A percentile compares a stretch with the other conserved stretches of the same genome.
Conservation (phyloP, 2,329 filamentous ascomycete species). For the Fusarium sp. region DNA sequence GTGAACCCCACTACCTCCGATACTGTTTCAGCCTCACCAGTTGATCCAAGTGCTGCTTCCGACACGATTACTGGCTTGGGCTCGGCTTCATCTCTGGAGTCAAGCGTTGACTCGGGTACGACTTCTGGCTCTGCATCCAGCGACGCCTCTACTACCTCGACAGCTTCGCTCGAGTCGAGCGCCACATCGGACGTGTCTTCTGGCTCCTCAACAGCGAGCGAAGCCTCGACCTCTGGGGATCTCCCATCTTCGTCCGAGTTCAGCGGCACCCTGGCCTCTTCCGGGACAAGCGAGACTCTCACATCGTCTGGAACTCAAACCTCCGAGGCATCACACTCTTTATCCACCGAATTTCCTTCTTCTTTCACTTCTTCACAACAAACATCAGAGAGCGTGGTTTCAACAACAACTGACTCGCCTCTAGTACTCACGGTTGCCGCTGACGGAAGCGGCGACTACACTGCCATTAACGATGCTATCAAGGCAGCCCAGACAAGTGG, state of each 20-base stretch:
- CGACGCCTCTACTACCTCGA: too few relatives aligned
- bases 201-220: not conserved
- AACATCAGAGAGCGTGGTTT: slow-evolving; percentile 10
- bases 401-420: slow-evolving; percentile 30
- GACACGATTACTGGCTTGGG: not conserved
- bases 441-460: slow-evolving; percentile 54
- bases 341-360: slow-evolving; percentile 11
- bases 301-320: not conserved
- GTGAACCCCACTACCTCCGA: not conserved
- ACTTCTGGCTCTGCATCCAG: not conserved
- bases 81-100: not conserved
- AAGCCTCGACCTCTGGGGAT: not conserved
- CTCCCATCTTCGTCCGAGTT: not conserved
- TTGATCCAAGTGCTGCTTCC: not conserved
- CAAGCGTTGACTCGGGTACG: not conserved
- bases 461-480: slow-evolving; percentile 54
- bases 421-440: slow-evolving; percentile 53
- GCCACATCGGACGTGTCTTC: not conserved
- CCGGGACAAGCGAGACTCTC: not conserved
- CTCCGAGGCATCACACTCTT: not conserved
- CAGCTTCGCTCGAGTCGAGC: not conserved
- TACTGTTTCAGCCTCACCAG: not conserved
- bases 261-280: not conserved
- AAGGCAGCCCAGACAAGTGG: slow-evolving; percentile 50
- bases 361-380: slow-evolving; percentile 18